phyloP scores from a whole-genome alignment of 108 stramenopile species.

The Cylindrotheca fusiformis region DNA sequence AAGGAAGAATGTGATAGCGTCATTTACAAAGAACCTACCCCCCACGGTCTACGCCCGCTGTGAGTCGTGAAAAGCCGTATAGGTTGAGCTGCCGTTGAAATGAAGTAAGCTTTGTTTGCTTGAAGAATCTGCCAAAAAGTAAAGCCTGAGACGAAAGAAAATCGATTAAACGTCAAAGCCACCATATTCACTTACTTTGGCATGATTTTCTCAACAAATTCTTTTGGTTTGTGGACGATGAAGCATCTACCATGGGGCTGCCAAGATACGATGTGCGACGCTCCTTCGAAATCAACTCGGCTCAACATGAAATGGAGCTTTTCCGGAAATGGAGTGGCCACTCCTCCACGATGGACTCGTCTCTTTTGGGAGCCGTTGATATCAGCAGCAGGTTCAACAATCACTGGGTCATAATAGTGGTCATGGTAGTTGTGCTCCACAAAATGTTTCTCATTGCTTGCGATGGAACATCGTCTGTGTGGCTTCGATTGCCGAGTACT shows the following conservation, averaged over 20 bases:
- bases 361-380: conserved; percentile 3
- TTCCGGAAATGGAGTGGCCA: conserved; percentile 56
- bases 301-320: conserved; percentile 66
- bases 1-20: background rate
- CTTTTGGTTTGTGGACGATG: conserved; percentile 53
- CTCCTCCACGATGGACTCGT: conserved; percentile 52
- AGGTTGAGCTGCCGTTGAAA: conserved; percentile 44
- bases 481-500: no score
- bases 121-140: conserved; percentile 18
- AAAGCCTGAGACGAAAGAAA: background rate
- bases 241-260: conserved; percentile 66
- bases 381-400: conserved; percentile 16
- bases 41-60: conserved; percentile 33
- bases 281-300: conserved; percentile 40
- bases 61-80: conserved; percentile 45
- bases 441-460: conserved; percentile 30
- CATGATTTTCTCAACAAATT: conserved; percentile 67
- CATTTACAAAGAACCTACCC: conserved; percentile 16
- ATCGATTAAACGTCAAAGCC: background rate
- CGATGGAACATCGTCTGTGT: no score
- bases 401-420: conserved; percentile 17
- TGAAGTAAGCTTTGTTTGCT: conserved; percentile 24
- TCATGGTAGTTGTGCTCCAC: conserved; percentile 59
- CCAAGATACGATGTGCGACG: conserved; percentile 59
- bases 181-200: conserved; percentile 60